Conservation (phyloP, 2,329 filamentous ascomycete species). For the Colletotrichum sp. region DNA sequence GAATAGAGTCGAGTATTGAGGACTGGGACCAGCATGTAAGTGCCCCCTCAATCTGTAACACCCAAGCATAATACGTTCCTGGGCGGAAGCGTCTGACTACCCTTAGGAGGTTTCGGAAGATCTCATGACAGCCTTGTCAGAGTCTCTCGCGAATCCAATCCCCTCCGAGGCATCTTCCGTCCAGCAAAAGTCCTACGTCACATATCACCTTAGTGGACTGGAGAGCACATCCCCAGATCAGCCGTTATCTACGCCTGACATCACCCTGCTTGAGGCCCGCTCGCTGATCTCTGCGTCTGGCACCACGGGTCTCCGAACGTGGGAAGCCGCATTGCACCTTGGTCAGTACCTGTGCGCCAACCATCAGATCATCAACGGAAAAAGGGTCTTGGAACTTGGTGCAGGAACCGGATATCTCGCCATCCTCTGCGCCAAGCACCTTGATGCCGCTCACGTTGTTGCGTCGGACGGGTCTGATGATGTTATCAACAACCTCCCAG, state of each 20-base stretch:
- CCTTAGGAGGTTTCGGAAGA: conserved; percentile 81
- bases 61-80: not conserved
- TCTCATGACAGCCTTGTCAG: conserved; percentile 73
- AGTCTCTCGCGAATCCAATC: conserved; percentile 67
- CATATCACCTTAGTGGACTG: conserved; percentile 62
- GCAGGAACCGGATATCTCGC: conserved; percentile 80
- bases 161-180: conserved; percentile 69
- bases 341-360: conserved; percentile 69
- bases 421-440: conserved; percentile 73
- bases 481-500: conserved; percentile 70
- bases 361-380: conserved; percentile 51
- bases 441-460: conserved; percentile 64
- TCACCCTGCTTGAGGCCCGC: conserved; percentile 74
- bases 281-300: conserved; percentile 72
- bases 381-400: conserved; percentile 73
- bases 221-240: not conserved
- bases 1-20: conserved; percentile 75
- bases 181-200: conserved; percentile 77
- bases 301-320: conserved; percentile 79
- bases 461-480: conserved; percentile 78
- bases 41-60: conserved; percentile 21
- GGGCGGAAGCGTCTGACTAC: not conserved
- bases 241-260: conserved; percentile 25
- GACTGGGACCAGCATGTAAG: conserved; percentile 91
- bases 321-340: conserved; percentile 80